Evolutionary conservation across 1,139 yeast species (phyloP).

Genomic region (Suhomyces terraborum): DNA sequence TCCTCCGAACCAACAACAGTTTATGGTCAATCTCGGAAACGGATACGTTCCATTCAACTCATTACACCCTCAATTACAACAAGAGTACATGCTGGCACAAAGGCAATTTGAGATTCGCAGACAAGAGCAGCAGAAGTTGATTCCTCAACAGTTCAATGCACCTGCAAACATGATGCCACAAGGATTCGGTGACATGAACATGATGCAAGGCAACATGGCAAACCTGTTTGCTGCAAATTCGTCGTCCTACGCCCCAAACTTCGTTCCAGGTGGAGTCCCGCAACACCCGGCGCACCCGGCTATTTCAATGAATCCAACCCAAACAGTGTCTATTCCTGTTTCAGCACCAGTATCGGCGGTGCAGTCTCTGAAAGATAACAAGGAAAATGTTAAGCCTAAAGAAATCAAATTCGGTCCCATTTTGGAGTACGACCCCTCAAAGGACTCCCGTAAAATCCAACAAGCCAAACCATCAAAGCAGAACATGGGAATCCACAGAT

Average conservation of each 20-base stretch:
- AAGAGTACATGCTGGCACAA: slow-evolving; percentile 22
- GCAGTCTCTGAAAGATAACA: slow-evolving; percentile 15
- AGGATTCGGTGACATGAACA: slow-evolving; percentile 4
- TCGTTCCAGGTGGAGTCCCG: neutral
- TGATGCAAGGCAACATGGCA: slow-evolving; percentile 1
- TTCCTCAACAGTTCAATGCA: slow-evolving; percentile 8
- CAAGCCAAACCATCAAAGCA: slow-evolving; percentile 21
- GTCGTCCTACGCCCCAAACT: slow-evolving; percentile 1
- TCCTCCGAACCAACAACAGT: slow-evolving; percentile 19
- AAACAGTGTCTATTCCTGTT: neutral
- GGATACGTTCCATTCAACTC: slow-evolving; percentile 25
- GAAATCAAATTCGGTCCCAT: slow-evolving; percentile 46
- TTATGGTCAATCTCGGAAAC: slow-evolving; percentile 25
- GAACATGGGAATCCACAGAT: slow-evolving; percentile 29
- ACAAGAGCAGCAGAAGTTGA: slow-evolving; percentile 13
- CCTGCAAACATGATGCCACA: slow-evolving; percentile 5
- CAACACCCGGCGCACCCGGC: slow-evolving; percentile 3
- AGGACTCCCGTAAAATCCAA: slow-evolving; percentile 26
- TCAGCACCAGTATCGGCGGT: neutral
- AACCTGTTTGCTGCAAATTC: slow-evolving; percentile 2
- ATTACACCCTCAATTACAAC: slow-evolving; percentile 24
- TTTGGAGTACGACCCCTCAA: slow-evolving; percentile 45
- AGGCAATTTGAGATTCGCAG: slow-evolving; percentile 15
- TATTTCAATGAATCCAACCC: slow-evolving; percentile 2
- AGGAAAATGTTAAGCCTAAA: slow-evolving; percentile 27